Conservation (phyloP, 176 grass and related monocot species). For the Puya raimondii region DNA sequence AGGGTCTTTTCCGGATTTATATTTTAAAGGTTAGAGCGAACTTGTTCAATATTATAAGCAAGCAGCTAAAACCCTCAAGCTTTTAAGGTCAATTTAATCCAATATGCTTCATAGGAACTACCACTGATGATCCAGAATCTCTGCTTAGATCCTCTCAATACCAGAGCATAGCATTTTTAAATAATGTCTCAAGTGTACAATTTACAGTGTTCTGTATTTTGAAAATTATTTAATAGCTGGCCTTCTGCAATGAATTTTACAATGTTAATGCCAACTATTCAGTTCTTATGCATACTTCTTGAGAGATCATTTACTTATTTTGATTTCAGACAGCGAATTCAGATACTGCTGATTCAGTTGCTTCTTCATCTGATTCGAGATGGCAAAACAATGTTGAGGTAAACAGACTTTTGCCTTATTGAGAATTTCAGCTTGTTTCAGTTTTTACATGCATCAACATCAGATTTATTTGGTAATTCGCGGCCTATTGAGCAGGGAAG, state of each 20-base stretch:
- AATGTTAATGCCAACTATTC: neutral
- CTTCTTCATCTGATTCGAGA: neutral
- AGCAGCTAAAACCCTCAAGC: constrained; percentile 6
- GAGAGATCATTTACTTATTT: neutral
- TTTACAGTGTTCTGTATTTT: neutral
- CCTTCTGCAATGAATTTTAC: neutral
- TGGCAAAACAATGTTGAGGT: neutral
- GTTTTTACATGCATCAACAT: neutral
- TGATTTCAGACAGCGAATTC: neutral
- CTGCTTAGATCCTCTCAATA: neutral
- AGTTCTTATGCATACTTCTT: neutral
- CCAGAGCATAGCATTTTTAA: neutral
- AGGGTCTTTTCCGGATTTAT: constrained; percentile 11
- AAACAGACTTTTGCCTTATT: neutral
- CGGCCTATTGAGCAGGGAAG: neutral
- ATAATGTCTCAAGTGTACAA: neutral
- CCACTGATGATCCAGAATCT: neutral
- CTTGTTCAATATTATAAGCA: constrained; percentile 1
- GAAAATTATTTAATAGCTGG: neutral
- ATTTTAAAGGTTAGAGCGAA: constrained; percentile 22
- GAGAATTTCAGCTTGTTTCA: neutral
- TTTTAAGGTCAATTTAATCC: neutral
- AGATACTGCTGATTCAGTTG: neutral
- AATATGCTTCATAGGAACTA: neutral
- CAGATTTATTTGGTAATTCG: neutral